These are phyloP conservation scores for Aureobasidium sp. DNA, from an alignment of 2,329 filamentous ascomycete species.

Conservation along the genomic window DNA sequence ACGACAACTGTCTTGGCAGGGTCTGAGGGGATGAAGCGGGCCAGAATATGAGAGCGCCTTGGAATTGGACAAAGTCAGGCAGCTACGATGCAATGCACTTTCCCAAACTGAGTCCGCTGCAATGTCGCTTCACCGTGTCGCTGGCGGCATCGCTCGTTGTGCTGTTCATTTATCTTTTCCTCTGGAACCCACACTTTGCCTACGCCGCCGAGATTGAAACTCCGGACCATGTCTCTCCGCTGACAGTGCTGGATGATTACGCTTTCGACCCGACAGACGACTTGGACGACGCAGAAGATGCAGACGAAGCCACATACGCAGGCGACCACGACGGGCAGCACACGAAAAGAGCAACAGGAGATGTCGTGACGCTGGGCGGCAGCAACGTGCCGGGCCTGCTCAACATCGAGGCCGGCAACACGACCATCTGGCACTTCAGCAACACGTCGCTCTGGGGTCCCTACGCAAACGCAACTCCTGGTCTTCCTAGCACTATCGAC, in stretches of 20 bases:
- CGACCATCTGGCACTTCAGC: conserved; percentile 58
- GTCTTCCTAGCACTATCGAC: conserved; percentile 24
- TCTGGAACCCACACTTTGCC: conserved; percentile 54
- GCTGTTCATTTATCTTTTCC: conserved; percentile 53
- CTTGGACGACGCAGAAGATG: conserved; percentile 23
- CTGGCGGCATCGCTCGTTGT: conserved; percentile 55
- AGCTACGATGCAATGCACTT: conserved; percentile 31
- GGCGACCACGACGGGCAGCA: conserved; percentile 33
- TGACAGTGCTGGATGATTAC: conserved; percentile 4
- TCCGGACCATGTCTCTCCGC: conserved; percentile 20
- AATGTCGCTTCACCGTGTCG: conserved; percentile 65
- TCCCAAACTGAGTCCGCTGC: conserved; percentile 57
- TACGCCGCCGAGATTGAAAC: conserved; percentile 52
- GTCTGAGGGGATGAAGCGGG: background rate
- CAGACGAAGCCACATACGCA: conserved; percentile 26
- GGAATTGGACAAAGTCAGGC: conserved; percentile 16
- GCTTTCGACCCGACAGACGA: background rate
- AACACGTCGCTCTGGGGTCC: conserved; percentile 47
- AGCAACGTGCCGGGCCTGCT: conserved; percentile 60
- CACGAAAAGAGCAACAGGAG: conserved; percentile 11
- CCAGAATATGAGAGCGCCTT: background rate
- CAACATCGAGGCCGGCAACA: conserved; percentile 57
- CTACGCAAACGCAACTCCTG: conserved; percentile 25
- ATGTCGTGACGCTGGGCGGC: conserved; percentile 20
- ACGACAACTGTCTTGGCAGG: conserved; percentile 4